Conservation (phyloP, 2,329 filamentous ascomycete species). For the Fusarium mangiferae region DNA sequence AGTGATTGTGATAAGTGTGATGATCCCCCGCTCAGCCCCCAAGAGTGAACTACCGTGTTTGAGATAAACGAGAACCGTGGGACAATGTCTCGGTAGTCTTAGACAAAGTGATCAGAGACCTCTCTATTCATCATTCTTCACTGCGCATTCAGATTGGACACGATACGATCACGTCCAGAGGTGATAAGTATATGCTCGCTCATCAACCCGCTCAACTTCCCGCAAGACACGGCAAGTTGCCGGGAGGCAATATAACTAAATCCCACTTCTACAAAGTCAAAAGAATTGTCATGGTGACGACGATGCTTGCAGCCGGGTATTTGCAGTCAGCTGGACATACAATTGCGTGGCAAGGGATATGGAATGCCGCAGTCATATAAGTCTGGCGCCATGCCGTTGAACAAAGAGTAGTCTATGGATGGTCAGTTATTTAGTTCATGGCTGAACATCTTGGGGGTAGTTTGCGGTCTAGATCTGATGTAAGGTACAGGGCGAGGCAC, state of each 20-base stretch:
- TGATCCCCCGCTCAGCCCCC: not conserved
- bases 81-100: not conserved
- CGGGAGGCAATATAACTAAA: not conserved
- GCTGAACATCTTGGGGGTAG: not conserved
- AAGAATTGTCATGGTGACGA: not conserved
- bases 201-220: not conserved
- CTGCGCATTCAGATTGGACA: not conserved
- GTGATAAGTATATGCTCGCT: not conserved
- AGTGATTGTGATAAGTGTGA: not conserved
- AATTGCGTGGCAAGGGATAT: constrained; percentile 11
- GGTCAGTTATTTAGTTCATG: not conserved
- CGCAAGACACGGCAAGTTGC: not conserved
- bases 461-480: constrained; percentile 12
- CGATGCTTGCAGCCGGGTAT: constrained; percentile 17
- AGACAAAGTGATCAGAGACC: not conserved
- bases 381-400: constrained; percentile 10
- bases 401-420: not conserved
- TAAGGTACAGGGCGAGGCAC: constrained; percentile 4
- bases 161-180: not conserved
- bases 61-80: not conserved
- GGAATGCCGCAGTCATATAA: constrained; percentile 10
- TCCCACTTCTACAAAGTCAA: not conserved
- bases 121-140: not conserved
- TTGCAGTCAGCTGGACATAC: not conserved
- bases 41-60: not conserved